Evolutionary conservation across 176 grass and related monocot genomes (phyloP), one percentile per base, ranked within the genome.

Genomic region (Tillandsia leiboldiana): DNA sequence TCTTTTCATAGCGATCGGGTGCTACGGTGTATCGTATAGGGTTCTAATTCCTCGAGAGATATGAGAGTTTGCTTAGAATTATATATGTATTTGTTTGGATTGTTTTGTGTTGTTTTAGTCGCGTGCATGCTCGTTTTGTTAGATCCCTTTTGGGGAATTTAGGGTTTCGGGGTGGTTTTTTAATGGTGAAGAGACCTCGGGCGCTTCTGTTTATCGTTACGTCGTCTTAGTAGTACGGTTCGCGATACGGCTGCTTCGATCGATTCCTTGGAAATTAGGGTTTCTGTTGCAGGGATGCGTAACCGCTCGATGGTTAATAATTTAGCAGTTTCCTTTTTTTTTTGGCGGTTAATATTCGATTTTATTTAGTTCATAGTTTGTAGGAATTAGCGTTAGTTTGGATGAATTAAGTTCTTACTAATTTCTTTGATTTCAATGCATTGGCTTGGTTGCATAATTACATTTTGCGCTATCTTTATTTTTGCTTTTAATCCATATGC

Each of bases 61-160:
- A 22, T 64, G 27, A 17, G 10, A 0, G 4, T 17, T 53, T 2
- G 5, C 23, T 1, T 33, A 26, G 24, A 8, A 24, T 3, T 17
- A 1, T 47, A 20, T 42, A 8, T 33, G 42, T 50, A 0, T 17
- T 14, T 23, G 56, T 15, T 20, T 73, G 17, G 71, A 49, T 49
- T 50, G 71, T 49, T 73, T 49, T 73, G 28, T 15, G 29, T 22
- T 49, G 33, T 50, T 63, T 61, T 73, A 64, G 59, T 72, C n/a
- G 52, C 56, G 33, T 20, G 20, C 53, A 8, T 64, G 17, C 5
- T 51, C 22, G 10, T 26, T 57, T 8, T 64, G 6, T 15, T 17
- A 22, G 18, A 2, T 73, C 4, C 63, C 14, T 64, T 49, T 2
- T 10, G 71, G 42, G 71, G 47, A 50, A 42, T 18, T 9, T 57